Base-by-base conservation (phyloP, 306 rosid species). In the Citrullus colocynthis region DNA sequence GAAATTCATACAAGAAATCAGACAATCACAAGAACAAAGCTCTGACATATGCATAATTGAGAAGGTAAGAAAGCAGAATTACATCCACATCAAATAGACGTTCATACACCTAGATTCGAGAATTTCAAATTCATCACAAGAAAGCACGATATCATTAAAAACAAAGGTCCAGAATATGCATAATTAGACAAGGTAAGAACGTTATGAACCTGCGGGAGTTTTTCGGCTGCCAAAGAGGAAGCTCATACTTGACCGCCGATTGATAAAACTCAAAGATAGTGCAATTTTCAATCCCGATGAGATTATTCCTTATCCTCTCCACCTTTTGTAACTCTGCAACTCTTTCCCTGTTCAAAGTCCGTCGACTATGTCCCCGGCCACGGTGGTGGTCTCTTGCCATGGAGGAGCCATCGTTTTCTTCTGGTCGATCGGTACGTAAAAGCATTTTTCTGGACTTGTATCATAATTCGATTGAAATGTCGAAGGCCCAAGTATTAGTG, bases 171-270 rank as follows among this genome's bases (percentile, higher is more conserved):
- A 28, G n/a, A 39, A n/a, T 75, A 75, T 2, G 6, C 54, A 75
- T 20, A 48, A 70, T 44, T 30, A 6, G 78, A 75, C 52, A 37
- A 75, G 9, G 8, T 11, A 56, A 39, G 49, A 42, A 21, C 39
- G 10, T 54, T 15, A 49, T 2, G 21, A 15, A 78, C 81, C 81
- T 63, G 81, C 81, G 44, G 81, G 81, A 67, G 81, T 66, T 66
- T 78, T 78, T 9, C 81, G 70, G 49, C 55, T 78, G 57, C 81
- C 81, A 20, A 78, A 78, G 65, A 78, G 75, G 65, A 78, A 78
- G 66, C 77, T 78, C 81, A 66, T 78, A 71, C n/a, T 78, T 78
- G 73, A 45, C 28, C 58, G 42, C 16, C 58, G 7, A 48, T 71
- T 4, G 59, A 71, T 28, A 14, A 48, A 42, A 13, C 76, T 21